Percentiles rank a stretch among this genome's conserved stretches.
Evolutionary conservation across 768 basidiomycete species (phyloP).

Genomic region (Kwoniella botswanensis): DNA sequence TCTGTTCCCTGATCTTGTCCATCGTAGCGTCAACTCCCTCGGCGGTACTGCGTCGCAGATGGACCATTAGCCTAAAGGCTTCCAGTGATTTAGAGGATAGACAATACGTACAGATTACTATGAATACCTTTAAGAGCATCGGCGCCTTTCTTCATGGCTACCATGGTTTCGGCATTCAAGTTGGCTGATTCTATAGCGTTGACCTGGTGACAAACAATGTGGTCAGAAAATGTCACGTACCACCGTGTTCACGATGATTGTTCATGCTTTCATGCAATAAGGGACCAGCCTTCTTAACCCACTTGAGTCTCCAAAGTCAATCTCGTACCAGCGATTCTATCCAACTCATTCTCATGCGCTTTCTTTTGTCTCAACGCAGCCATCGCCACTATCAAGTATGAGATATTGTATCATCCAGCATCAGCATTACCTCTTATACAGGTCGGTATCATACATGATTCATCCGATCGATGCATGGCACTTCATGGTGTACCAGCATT

Average conservation of each 20-base stretch:
- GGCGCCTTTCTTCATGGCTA: constrained; percentile 93
- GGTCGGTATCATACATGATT: not conserved
- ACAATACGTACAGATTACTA: constrained; percentile 74
- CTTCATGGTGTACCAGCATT: too few species aligned
- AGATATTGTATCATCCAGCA: not conserved
- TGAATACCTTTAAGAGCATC: constrained; percentile 89
- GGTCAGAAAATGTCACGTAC: not conserved
- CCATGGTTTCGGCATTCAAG: constrained; percentile 96
- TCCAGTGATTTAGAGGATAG: not conserved
- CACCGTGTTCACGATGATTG: not conserved
- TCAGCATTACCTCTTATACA: not conserved
- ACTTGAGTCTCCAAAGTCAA: constrained; percentile 90
- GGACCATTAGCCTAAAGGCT: too few species aligned
- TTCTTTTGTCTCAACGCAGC: constrained; percentile 94
- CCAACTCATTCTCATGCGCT: constrained; percentile 80
- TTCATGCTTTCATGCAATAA: not conserved
- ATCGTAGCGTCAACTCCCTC: constrained; percentile 90
- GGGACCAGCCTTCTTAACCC: constrained; percentile 9
- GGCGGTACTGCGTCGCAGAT: constrained; percentile 66
- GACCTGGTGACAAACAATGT: constrained; percentile 60
- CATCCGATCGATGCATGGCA: too few species aligned
- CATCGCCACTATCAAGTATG: constrained; percentile 69
- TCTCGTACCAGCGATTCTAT: constrained; percentile 79
- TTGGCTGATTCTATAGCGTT: constrained; percentile 97
- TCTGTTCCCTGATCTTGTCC: constrained; percentile 83